Percentiles rank a stretch among this genome's conserved stretches.
Evolutionary conservation across 306 rosid genomes (phyloP).

Genomic region (Lagenaria siceraria): DNA sequence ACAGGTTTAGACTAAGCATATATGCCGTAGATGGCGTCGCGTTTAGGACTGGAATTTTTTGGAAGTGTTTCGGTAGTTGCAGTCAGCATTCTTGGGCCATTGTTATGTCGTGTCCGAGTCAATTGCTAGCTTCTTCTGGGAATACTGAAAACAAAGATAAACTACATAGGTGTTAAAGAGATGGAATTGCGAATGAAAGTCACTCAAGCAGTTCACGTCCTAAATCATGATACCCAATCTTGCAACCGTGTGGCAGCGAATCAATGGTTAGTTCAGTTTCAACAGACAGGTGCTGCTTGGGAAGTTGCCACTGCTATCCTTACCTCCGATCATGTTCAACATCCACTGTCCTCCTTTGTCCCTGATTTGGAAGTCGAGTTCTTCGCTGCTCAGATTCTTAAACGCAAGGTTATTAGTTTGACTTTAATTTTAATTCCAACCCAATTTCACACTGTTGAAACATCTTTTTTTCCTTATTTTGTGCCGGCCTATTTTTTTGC

Average conservation of each 20-base stretch:
- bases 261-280: slow-evolving; percentile 97
- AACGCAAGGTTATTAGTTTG: slow-evolving; percentile 53
- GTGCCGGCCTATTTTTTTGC: not conserved
- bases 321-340: slow-evolving; percentile 42
- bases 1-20: not conserved
- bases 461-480: not conserved
- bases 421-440: not conserved
- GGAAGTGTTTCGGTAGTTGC: not conserved
- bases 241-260: slow-evolving; percentile 98
- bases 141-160: not conserved
- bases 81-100: not conserved
- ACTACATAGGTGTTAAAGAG: not conserved
- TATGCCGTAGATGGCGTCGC: not conserved
- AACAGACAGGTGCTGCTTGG: slow-evolving; percentile 93
- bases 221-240: slow-evolving; percentile 79
- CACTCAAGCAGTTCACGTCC: slow-evolving; percentile 80
- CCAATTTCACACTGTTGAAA: not conserved
- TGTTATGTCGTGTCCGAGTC: not conserved
- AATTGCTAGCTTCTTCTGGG: not conserved
- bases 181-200: slow-evolving; percentile 83
- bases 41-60: not conserved
- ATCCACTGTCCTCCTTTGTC: slow-evolving; percentile 16
- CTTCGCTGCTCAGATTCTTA: slow-evolving; percentile 97
- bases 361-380: slow-evolving; percentile 73
- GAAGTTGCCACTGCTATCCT: slow-evolving; percentile 89